Evolutionary conservation across 1,139 yeast genomes (phyloP).

Genomic region (Saccharomyces hybrid): DNA sequence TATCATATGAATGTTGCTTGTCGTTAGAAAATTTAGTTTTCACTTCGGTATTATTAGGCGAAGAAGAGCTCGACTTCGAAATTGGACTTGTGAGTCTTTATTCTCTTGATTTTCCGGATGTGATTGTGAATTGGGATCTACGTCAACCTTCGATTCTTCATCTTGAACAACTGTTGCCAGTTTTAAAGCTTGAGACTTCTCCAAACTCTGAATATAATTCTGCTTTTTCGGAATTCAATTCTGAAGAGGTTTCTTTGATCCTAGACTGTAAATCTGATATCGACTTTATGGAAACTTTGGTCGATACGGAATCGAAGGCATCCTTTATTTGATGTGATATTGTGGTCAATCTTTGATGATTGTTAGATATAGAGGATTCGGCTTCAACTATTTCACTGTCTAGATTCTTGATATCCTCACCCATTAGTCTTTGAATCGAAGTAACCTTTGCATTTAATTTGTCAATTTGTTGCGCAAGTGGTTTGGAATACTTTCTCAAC

Average conservation of each 20-base stretch:
- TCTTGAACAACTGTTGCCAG: slow-evolving; percentile 50
- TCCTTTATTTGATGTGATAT: background rate
- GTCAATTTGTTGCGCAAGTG: background rate
- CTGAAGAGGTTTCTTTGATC: background rate
- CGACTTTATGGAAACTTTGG: background rate
- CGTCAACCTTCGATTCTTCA: slow-evolving; percentile 9
- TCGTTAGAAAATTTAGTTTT: background rate
- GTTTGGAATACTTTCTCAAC: background rate
- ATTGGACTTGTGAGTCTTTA: background rate
- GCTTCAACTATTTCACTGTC: background rate
- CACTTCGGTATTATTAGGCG: background rate
- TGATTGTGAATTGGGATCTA: background rate
- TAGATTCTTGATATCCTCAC: background rate
- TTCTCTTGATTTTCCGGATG: background rate
- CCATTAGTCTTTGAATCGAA: background rate
- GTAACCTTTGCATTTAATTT: background rate
- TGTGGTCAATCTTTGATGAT: background rate
- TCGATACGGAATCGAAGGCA: background rate
- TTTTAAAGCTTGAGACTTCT: slow-evolving; percentile 54
- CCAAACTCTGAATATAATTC: slow-evolving; percentile 16
- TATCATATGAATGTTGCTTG: background rate
- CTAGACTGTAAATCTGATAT: slow-evolving; percentile 1
- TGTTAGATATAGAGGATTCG: background rate
- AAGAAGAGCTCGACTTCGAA: background rate
- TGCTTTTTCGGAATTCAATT: slow-evolving; percentile 8